Conservation (phyloP, 257 asterid species). For the Solanum clarkiae region DNA sequence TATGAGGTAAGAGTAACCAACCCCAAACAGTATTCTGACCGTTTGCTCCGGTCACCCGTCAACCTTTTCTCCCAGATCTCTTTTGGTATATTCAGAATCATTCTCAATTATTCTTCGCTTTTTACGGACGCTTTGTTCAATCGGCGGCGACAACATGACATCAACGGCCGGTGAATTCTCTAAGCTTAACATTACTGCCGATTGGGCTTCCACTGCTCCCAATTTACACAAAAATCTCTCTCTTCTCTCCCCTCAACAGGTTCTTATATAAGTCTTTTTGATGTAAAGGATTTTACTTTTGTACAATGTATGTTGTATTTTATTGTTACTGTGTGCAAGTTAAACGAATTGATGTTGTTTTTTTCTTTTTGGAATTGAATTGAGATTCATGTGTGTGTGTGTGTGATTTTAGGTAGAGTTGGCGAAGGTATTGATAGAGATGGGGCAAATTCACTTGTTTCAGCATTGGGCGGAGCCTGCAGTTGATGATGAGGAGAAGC, state of each 20-base stretch:
- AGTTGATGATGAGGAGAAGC: conserved; percentile 62
- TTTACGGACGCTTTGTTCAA: not conserved
- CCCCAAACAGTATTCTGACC: not conserved
- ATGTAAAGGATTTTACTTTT: not conserved
- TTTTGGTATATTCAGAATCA: not conserved
- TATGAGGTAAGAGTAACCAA: not conserved
- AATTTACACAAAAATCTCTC: conserved; percentile 53
- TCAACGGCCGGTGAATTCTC: conserved; percentile 35
- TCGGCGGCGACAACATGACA: not conserved
- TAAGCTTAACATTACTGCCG: conserved; percentile 24
- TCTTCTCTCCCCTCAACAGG: conserved; percentile 65
- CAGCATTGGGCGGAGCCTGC: conserved; percentile 89
- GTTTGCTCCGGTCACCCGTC: not conserved
- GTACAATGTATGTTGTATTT: not conserved
- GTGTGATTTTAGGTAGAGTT: conserved; percentile 45
- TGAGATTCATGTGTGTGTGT: not conserved
- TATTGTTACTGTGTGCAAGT: not conserved
- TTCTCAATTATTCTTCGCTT: conserved; percentile 1
- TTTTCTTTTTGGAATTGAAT: not conserved
- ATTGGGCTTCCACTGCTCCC: conserved; percentile 38
- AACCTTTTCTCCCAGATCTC: not conserved
- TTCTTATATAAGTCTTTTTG: not conserved
- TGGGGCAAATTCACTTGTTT: conserved; percentile 74
- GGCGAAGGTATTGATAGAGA: conserved; percentile 55
- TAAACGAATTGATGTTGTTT: not conserved